These are phyloP conservation scores for Eimeria maxima DNA, from an alignment of 169 alveolate genomes.

Conservation along the genomic window DNA sequence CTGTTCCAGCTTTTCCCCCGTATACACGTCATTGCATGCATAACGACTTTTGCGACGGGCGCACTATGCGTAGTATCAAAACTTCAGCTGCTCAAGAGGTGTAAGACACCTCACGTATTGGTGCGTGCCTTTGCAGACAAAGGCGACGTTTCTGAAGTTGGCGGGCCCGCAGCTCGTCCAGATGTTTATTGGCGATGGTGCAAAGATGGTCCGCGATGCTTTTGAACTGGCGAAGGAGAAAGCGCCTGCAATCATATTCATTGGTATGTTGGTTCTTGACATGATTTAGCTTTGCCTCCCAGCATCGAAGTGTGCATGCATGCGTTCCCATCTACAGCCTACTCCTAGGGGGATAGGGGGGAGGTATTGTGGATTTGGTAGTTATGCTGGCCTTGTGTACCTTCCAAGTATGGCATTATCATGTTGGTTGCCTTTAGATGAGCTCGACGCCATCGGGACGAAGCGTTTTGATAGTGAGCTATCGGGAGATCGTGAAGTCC, in stretches of 20 bases:
- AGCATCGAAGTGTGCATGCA: neutral
- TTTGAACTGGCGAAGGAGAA: conserved; percentile 99
- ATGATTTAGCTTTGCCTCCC: neutral
- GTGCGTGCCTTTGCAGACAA: conserved; percentile 89
- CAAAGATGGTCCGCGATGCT: conserved; percentile 99
- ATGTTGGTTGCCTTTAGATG: conserved; percentile 89
- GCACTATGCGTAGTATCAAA: neutral
- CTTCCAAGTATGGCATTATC: too few relatives aligned
- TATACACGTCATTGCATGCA: neutral
- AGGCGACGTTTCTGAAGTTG: conserved; percentile 98
- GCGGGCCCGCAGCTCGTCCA: conserved; percentile 99
- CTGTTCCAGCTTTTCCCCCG: neutral
- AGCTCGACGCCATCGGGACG: conserved; percentile 99
- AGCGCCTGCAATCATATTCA: conserved; percentile 99
- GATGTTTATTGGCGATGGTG: conserved; percentile 99
- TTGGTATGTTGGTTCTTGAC: conserved; percentile 85
- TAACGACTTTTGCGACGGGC: neutral
- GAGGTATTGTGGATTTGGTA: neutral
- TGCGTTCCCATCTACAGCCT: neutral
- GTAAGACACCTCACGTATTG: neutral
- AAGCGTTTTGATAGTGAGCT: conserved; percentile 94
- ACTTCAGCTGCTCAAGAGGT: neutral
- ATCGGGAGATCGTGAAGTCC: conserved; percentile 99
- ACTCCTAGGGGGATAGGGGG: too few relatives aligned
- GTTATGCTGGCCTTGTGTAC: neutral